A percentile compares a stretch with the other conserved stretches of the same genome.
Evolutionary conservation across 805 yeast species (phyloP).

Genomic region (Myxozyma geophila): DNA sequence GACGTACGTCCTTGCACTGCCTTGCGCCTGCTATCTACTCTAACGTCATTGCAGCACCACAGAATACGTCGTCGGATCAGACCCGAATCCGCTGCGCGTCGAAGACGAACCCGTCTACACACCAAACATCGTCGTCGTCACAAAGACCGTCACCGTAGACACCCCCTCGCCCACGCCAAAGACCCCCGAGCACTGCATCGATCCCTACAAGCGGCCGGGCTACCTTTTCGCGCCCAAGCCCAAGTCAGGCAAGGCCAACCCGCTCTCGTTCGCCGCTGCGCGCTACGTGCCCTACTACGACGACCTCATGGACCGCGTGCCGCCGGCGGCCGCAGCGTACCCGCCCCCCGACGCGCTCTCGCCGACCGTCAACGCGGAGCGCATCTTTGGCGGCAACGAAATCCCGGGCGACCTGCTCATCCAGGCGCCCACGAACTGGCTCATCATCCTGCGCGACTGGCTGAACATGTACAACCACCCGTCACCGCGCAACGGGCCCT

Average conservation of each 20-base stretch:
- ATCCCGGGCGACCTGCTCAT: neutral
- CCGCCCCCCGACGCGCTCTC: conserved; percentile 2
- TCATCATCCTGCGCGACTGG: neutral
- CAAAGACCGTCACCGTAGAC: neutral
- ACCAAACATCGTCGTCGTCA: conserved; percentile 5
- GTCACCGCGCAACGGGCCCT: neutral
- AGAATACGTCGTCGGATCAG: conserved; percentile 4
- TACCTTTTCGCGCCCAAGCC: conserved; percentile 12
- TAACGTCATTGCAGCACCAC: neutral
- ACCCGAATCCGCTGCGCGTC: neutral
- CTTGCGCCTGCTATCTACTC: neutral
- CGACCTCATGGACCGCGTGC: conserved; percentile 4
- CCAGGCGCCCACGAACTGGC: conserved; percentile 15
- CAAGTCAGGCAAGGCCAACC: neutral
- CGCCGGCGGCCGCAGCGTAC: conserved; percentile 6
- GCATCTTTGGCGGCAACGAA: neutral
- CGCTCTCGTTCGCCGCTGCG: neutral
- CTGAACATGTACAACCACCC: neutral
- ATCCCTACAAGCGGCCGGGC: conserved; percentile 30
- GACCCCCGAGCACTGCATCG: conserved; percentile 19
- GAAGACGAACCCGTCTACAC: neutral
- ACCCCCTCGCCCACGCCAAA: neutral
- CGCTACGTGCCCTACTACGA: conserved; percentile 17
- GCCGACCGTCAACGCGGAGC: neutral
- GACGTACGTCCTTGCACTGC: neutral